These are phyloP conservation scores for Ceratocystis albifundus DNA, from an alignment of 2,329 filamentous ascomycete genomes.

Conservation along the genomic window DNA sequence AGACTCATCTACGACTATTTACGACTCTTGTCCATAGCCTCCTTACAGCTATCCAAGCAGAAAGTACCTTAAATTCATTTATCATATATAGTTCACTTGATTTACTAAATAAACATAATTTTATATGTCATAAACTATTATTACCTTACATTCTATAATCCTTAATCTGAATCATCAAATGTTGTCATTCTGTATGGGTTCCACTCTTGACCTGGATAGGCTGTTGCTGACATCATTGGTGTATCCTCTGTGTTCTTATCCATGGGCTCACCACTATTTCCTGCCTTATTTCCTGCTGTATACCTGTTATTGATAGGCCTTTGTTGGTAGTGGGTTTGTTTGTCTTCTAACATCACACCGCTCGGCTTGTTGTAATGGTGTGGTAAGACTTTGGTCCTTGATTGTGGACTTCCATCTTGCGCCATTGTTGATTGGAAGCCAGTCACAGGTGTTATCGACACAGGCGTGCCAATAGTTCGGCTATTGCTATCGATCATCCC, in stretches of 20 bases:
- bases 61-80: too few relatives aligned
- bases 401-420: too few relatives aligned
- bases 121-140: not conserved
- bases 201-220: slow-evolving; percentile 20
- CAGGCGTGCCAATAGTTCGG: not conserved
- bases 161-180: slow-evolving; percentile 7
- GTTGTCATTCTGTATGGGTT: slow-evolving; percentile 5
- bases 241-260: not conserved
- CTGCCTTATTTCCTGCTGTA: too few relatives aligned
- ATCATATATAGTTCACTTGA: too few relatives aligned
- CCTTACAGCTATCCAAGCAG: too few relatives aligned
- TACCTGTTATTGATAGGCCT: too few relatives aligned
- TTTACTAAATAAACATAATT: too few relatives aligned
- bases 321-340: not conserved
- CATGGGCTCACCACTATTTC: too few relatives aligned
- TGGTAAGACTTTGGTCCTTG: too few relatives aligned
- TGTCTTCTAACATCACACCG: not conserved
- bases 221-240: slow-evolving; percentile 16
- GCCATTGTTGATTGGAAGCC: not conserved
- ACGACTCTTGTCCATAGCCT: too few relatives aligned
- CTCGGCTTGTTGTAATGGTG: not conserved
- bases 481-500: not conserved
- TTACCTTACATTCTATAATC: not conserved
- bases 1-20: too few relatives aligned
- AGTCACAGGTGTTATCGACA: not conserved